Evolutionary conservation across 768 basidiomycete genomes (phyloP), one percentile per base, ranked within the genome.

Genomic region (Pleurotus citrinopileatus): DNA sequence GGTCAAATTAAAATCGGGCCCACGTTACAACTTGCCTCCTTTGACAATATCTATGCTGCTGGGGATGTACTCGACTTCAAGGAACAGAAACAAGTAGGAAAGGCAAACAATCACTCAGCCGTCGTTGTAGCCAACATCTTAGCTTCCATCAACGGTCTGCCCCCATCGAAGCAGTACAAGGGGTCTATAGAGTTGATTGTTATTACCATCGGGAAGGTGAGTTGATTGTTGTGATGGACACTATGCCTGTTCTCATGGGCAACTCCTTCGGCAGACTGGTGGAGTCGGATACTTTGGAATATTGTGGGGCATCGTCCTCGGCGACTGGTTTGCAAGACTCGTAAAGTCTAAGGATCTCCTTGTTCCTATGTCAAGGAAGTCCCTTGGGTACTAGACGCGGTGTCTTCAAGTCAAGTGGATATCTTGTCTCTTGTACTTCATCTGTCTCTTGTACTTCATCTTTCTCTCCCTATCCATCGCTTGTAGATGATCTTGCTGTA

Each of bases 61-160:
- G 87, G 87, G 1, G 87, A 90, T 60, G 74, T 84, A 55, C 77
- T 83, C 56, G 81, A 84, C 34, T 82, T 78, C 72, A 53, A 67
- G 1, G 87, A 87, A 64, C 81, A 87, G 65, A 87, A 87, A 59
- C 84, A 75, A 45, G 64, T 67, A 3, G 64, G 56, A 13, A 87
- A 88, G 63, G 70, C 69, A 0, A 20, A 43, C 1, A 60, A 59
- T 4, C 87, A 89, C 56, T 74, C 70, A 0, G 55, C 57, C 7
- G 57, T 86, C 34, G 69, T 82, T 32, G 71, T 69, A 2, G 66
- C 71, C 25, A 89, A 89, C 55, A 64, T 86, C 13, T 27, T 81
- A 0, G 64, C 66, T 26, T 61, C 79, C 48, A 66, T 85, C 27
- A 62, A 61, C 10, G 77, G 74, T 47, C 57, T 55, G 50, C 63